Evolutionary conservation across 345 rosid genomes (phyloP), one percentile per base, ranked within the genome.

Genomic region (Linum trigynum): DNA sequence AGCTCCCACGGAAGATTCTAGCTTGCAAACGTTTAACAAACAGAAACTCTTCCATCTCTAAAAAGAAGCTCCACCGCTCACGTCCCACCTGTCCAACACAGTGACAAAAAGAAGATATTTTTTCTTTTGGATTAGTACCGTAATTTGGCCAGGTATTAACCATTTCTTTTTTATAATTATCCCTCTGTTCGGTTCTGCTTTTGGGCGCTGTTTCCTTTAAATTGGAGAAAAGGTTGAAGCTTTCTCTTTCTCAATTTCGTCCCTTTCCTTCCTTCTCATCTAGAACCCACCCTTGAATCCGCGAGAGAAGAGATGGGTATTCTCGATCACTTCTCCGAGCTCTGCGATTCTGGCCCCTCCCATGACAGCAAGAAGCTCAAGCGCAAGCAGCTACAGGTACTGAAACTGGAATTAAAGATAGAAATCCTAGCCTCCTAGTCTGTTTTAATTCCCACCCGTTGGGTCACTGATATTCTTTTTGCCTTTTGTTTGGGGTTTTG

Each of bases 331-430:
- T 32, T 57, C 38, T 57, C 61, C 23, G 61, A 57, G 36, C 61
- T 57, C 36, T 57, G 61, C 38, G 61, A 57, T 37, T 57, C 61
- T 5, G 8, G 61, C 38, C 38, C 10, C 1, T 12, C 16, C 12
- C 36, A 57, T 57, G 38, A 57, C 38, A 32, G 36, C 61, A 57
- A 57, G 61, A 57, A 57, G 38, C 23, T 12, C 61, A 57, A 57
- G 23, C 61, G 61, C 9, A 57, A 57, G 38, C 61, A 57, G 38
- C 38, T 57, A n/a, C 61, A 57, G 61, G 61, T 57, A 55, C 32
- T 23, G 32, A 23, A 23, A 23, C 32, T 23, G 32, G 32, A 23
- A 23, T 23, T 23, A 23, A 23, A 43, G 6, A 43, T 43, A 43
- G 6, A 43, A 48, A 9, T 9, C 9, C 53, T 48, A 0, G 14